Evolutionary conservation across 164 flowering plant genomes (phyloP).

Genomic region (Vitis riparia): DNA sequence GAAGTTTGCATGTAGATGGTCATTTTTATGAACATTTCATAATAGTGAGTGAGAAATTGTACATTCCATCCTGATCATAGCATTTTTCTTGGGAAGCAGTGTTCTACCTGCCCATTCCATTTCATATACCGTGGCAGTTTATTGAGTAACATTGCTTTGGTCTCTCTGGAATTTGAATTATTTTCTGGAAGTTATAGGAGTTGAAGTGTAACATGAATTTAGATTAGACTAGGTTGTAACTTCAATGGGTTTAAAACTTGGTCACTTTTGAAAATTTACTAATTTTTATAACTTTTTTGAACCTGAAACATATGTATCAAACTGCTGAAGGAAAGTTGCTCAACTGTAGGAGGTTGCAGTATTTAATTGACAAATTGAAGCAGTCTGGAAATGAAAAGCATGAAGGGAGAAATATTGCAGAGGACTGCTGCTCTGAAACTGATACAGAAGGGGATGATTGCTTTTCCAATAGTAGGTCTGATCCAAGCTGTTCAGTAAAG

Average conservation of each 20-base stretch:
- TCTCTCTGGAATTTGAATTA: not conserved
- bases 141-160: no score
- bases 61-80: no score
- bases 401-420: constrained; percentile 21
- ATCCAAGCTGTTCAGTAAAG: constrained; percentile 32
- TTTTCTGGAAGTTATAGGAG: not conserved
- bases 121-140: no score
- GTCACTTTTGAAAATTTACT: not conserved
- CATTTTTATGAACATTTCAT: no score
- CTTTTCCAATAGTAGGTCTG: constrained; percentile 35
- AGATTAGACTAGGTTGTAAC: not conserved
- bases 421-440: constrained; percentile 79
- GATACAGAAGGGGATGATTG: constrained; percentile 59
- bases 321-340: constrained; percentile 1
- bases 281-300: not conserved
- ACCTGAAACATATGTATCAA: not conserved
- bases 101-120: no score
- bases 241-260: not conserved
- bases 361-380: constrained; percentile 56
- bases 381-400: constrained; percentile 24
- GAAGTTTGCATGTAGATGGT: no score
- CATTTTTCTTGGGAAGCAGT: no score
- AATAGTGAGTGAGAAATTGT: no score
- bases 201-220: not conserved
- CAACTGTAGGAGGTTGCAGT: constrained; percentile 61